These are phyloP conservation scores for Spergularia azorica DNA, from an alignment of 179 eudicot species.

Conservation along the genomic window DNA sequence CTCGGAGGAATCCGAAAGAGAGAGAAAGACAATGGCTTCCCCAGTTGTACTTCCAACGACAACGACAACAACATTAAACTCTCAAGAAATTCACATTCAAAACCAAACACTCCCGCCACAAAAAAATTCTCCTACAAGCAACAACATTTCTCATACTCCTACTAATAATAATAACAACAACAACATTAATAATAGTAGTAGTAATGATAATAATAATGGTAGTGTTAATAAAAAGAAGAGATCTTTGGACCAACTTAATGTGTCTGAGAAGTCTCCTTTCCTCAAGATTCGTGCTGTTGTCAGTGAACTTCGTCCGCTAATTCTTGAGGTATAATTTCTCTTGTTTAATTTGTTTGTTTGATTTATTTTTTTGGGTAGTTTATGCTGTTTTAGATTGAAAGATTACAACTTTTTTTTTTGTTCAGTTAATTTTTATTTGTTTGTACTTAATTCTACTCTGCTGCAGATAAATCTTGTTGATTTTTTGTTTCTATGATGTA, in stretches of 20 bases:
- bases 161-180: no score
- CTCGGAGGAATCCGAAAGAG: no score
- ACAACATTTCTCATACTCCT: neutral
- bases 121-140: neutral
- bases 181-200: no score
- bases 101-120: constrained; percentile 32
- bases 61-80: constrained; percentile 1
- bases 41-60: neutral
- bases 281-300: constrained; percentile 60
- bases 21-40: constrained; percentile 28
- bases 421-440: no score
- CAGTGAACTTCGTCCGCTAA: constrained; percentile 68
- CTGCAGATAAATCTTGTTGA: no score
- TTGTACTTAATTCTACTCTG: no score
- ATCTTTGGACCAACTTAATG: constrained; percentile 32
- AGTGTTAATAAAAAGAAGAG: constrained; percentile 42
- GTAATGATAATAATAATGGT: neutral
- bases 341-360: neutral
- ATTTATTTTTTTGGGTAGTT: neutral
- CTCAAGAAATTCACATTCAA: constrained; percentile 7
- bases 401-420: no score
- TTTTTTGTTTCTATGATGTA: neutral
- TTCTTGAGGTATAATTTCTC: constrained; percentile 54
- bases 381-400: neutral
- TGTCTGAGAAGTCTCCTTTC: constrained; percentile 46